Evolutionary conservation across 352 stramenopile species (phyloP), one percentile per base, ranked within the genome.

Genomic region (Globisporangium canariense): DNA sequence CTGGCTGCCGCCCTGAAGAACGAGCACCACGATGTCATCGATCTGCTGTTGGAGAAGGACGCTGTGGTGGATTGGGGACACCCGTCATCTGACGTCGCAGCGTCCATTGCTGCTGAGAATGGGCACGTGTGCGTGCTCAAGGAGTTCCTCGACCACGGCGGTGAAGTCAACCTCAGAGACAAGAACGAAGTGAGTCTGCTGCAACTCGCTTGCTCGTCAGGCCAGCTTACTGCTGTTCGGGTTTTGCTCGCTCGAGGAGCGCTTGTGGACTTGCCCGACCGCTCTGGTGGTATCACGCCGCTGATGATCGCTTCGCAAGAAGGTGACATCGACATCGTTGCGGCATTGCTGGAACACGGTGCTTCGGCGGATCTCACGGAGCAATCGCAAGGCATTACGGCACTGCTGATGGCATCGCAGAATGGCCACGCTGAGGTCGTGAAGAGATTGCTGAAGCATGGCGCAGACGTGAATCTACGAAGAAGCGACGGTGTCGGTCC

Each of bases 281-380:
- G 22, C 13, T 58, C 47, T 5, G 28, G 22, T 4, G 47, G 58
- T 18, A 51, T 64, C 11, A 64, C 58, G 34, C 43, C 49, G 32
- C 34, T 64, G 20, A 64, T 64, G 58, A 58, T 64, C 45, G 58
- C 58, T 22, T 41, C 58, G 4, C 58, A 64, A 30, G 41, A 56
- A 2, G 58, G 58, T 2, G 28, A 56, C 28, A 34, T 18, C 7
- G 47, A 32, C 2, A 50, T 64, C 47, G 58, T 50, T 25, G 47
- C 45, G 4, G 25, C 47, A 28, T 28, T 64, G 32, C 22, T 64
- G 47, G 32, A 41, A 7, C 30, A 57, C n/a, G 20, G 46, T 20
- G 58, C 58, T 9, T 25, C 34, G 0, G 58, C 46, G 9, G 36
- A 58, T 28, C 32, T 57, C 10, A 40, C 7, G 4, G 58, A 64